Evolutionary conservation across 1,139 yeast genomes (phyloP).

Genomic region (Fermentozyma sake): DNA sequence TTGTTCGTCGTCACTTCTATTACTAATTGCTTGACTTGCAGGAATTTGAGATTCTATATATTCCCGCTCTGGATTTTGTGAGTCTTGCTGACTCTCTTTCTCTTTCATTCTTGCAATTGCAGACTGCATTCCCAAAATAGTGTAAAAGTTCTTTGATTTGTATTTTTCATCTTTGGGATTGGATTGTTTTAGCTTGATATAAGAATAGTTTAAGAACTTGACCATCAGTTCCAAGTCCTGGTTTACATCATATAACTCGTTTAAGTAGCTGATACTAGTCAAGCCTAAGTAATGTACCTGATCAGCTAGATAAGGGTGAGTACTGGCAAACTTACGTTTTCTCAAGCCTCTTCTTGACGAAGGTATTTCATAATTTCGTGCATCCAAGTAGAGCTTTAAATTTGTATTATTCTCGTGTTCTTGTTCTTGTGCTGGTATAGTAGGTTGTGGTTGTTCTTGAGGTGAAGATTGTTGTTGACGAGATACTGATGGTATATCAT

Average conservation of each 20-base stretch:
- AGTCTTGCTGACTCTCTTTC: conserved; percentile 5
- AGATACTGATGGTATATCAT: background rate
- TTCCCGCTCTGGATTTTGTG: too few species aligned
- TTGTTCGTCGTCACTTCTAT: conserved; percentile 2
- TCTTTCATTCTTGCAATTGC: conserved; percentile 10
- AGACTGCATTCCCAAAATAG: conserved; percentile 29
- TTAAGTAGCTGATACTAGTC: conserved; percentile 30
- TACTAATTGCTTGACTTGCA: conserved; percentile 3
- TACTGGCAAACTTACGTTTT: conserved; percentile 42
- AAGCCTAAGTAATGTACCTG: conserved; percentile 45
- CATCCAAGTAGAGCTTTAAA: conserved; percentile 12
- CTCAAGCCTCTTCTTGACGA: conserved; percentile 31
- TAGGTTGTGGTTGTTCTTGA: conserved; percentile 1
- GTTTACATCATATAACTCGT: conserved; percentile 32
- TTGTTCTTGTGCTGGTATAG: conserved; percentile 1
- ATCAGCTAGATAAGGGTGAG: conserved; percentile 46
- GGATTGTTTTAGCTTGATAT: conserved; percentile 25
- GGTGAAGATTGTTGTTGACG: background rate
- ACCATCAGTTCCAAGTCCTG: conserved; percentile 33
- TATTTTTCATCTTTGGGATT: conserved; percentile 41
- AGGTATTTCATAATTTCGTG: conserved; percentile 10
- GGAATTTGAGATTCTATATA: too few species aligned
- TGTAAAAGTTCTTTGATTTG: conserved; percentile 35
- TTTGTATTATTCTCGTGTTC: conserved; percentile 11
- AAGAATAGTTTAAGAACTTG: conserved; percentile 32